A percentile compares a stretch with the other conserved stretches of the same genome.
Evolutionary conservation across 2,329 filamentous ascomycete species (phyloP).

Genomic region (Pseudopyricularia javanii): DNA sequence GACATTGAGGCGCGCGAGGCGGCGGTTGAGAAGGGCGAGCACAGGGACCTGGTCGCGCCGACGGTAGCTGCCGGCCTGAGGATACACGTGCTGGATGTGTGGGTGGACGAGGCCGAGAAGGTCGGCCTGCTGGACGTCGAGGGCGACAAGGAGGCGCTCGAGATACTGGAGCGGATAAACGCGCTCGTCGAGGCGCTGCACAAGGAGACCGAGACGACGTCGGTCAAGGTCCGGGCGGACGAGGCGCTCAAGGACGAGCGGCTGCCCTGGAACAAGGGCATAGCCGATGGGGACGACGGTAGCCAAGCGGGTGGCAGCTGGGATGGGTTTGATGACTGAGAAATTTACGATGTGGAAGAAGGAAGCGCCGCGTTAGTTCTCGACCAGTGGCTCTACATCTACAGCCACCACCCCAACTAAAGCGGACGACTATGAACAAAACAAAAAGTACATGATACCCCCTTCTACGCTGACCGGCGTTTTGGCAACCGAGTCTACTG

Average conservation of each 20-base stretch:
- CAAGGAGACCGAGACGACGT: slow-evolving; percentile 51
- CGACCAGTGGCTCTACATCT: too few species aligned
- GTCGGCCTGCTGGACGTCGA: slow-evolving; percentile 22
- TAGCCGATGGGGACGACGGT: slow-evolving; percentile 14
- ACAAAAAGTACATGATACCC: slow-evolving; percentile 1
- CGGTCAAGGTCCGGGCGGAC: slow-evolving; percentile 54
- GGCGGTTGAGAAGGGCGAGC: slow-evolving; percentile 25
- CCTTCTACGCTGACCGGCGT: not conserved
- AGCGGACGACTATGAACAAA: not conserved
- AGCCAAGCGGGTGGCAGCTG: slow-evolving; percentile 40
- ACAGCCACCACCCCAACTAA: too few species aligned
- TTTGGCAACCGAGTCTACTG: not conserved
- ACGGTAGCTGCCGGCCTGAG: slow-evolving; percentile 68
- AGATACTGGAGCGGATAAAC: slow-evolving; percentile 41
- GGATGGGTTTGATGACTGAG: slow-evolving; percentile 58
- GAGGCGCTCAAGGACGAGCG: slow-evolving; percentile 66
- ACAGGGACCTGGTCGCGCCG: slow-evolving; percentile 19
- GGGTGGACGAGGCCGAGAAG: slow-evolving; percentile 48
- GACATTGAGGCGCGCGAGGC: slow-evolving; percentile 16
- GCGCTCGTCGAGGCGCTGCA: slow-evolving; percentile 43
- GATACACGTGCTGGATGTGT: slow-evolving; percentile 82
- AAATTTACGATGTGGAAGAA: not conserved
- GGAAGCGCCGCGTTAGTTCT: too few species aligned
- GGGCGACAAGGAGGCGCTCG: slow-evolving; percentile 18
- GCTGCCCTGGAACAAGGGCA: slow-evolving; percentile 47